A percentile compares a stretch with the other conserved stretches of the same genome.
Conservation (phyloP, 2,329 filamentous ascomycete genomes). For the Paradendryphiella salina region DNA sequence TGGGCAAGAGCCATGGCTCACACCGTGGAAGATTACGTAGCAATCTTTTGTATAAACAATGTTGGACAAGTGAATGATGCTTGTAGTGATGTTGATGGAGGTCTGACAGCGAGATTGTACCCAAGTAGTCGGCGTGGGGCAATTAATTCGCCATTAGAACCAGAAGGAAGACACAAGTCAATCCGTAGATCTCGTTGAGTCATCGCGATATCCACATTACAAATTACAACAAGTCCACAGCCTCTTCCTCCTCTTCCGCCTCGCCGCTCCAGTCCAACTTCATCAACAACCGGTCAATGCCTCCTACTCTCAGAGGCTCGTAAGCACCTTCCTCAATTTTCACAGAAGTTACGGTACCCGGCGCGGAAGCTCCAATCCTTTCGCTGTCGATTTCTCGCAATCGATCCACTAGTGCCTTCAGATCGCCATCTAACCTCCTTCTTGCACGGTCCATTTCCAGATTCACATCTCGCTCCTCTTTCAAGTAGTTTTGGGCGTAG, state of each 20-base stretch:
- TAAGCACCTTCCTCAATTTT: constrained; percentile 57
- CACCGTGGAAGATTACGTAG: too few species aligned
- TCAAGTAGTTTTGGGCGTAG: constrained; percentile 54
- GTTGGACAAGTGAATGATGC: too few species aligned
- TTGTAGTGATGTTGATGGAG: too few species aligned
- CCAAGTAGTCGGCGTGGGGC: too few species aligned
- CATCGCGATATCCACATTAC: background rate
- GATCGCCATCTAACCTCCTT: constrained; percentile 65
- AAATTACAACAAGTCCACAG: constrained; percentile 22
- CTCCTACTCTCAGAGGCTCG: constrained; percentile 71
- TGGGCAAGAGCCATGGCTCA: too few species aligned
- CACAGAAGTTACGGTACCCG: constrained; percentile 14
- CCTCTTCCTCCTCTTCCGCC: constrained; percentile 30
- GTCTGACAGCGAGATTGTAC: too few species aligned
- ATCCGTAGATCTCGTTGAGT: too few species aligned
- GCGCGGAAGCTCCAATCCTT: constrained; percentile 41
- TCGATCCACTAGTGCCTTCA: constrained; percentile 63
- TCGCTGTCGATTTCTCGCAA: constrained; percentile 64
- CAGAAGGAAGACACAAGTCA: too few species aligned
- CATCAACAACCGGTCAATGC: constrained; percentile 85
- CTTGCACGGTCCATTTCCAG: constrained; percentile 67
- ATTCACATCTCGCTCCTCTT: constrained; percentile 72
- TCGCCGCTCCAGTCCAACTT: constrained; percentile 71
- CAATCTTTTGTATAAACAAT: too few species aligned
- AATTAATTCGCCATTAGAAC: too few species aligned